phyloP scores from a whole-genome alignment of 129 eudicot species.

The Sambucus nigra region DNA sequence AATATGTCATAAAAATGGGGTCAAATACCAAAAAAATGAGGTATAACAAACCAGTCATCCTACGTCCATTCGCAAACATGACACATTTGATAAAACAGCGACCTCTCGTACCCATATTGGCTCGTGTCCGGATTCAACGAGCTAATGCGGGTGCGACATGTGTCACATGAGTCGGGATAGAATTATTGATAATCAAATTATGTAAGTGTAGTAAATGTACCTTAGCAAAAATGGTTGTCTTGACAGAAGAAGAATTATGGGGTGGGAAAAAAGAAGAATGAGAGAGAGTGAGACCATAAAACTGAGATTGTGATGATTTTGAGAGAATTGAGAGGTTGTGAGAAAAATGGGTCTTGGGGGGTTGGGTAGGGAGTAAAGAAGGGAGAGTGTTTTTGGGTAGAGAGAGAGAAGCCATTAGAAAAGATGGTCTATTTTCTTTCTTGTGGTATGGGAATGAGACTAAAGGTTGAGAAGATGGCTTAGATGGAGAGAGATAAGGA shows the following conservation, averaged over 20 bases:
- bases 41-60: too few relatives aligned
- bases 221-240: constrained; percentile 49
- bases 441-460: neutral
- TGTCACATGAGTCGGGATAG: too few relatives aligned
- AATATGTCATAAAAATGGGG: too few relatives aligned
- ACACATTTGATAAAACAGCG: too few relatives aligned
- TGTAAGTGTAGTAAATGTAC: constrained; percentile 26
- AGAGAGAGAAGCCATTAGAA: constrained; percentile 49
- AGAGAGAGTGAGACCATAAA: constrained; percentile 51
- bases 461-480: neutral
- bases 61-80: too few relatives aligned
- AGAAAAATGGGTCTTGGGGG: constrained; percentile 29
- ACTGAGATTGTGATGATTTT: constrained; percentile 56
- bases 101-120: too few relatives aligned
- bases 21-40: too few relatives aligned
- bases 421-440: neutral
- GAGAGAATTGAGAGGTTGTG: constrained; percentile 17
- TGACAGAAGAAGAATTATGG: constrained; percentile 23
- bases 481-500: constrained; percentile 13
- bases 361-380: constrained; percentile 31
- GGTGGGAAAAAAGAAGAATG: constrained; percentile 17
- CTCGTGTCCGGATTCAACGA: too few relatives aligned
- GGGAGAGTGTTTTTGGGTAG: constrained; percentile 34
- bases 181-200: too few relatives aligned
- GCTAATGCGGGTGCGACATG: too few relatives aligned